Evolutionary conservation across 768 basidiomycete genomes (phyloP), one percentile per base, ranked within the genome.

Genomic region (Amanita exitialis): DNA sequence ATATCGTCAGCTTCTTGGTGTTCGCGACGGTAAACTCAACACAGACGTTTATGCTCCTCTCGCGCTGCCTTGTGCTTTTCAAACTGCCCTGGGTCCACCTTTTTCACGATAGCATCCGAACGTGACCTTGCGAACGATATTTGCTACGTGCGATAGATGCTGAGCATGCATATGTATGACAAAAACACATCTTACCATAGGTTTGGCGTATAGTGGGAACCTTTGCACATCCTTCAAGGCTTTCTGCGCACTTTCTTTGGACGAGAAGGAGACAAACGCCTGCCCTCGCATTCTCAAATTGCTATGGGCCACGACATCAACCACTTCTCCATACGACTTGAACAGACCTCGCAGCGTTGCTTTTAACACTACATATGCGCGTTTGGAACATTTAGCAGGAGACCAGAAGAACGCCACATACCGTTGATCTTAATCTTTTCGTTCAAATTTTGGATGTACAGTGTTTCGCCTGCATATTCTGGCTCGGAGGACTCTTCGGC

Each of bases 231-330:
- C 96, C 72, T 80, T 90, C 78, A 89, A 74, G 6, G 95, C 95
- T 66, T 84, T 87, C 61, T 77, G 74, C 32, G 96, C 96, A 52
- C 79, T 78, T 52, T 97, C 91, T 47, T 82, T 73, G 30, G 82
- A 82, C 51, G 76, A 76, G 65, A 99, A 96, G 34, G 90, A 91
- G 34, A 99, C 90, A 63, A 99, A 99, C 3, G 96, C 96, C 69
- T 99, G 96, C 13, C 96, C 96, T 35, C 96, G 78, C 96, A 99
- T 99, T 35, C 96, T 83, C 54, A 99, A 69, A 72, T 96, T 98
- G 47, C 75, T 69, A 66, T 99, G 96, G 8, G 94, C 93, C 16
- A 93, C 87, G n/a, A 99, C 91, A 62, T 95, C 91, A 23, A 97
- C 68, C 15, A 99, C 87, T 55, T 89, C 84, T 10, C 93, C 91